Evolutionary conservation across 306 rosid species (phyloP).

Genomic region (Sindora glabra): DNA sequence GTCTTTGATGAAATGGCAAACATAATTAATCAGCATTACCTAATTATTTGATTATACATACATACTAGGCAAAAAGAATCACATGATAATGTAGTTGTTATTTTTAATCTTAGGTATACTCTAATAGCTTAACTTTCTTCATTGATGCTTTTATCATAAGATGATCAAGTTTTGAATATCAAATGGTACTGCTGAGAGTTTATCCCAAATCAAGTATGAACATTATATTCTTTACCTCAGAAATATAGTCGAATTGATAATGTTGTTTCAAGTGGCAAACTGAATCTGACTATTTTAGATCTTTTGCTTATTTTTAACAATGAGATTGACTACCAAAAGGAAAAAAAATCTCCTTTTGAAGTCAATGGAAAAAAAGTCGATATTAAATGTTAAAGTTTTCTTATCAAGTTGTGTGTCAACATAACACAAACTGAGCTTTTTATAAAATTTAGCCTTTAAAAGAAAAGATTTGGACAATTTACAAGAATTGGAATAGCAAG

Average conservation of each 20-base stretch:
- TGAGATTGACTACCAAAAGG: neutral
- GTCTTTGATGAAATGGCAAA: slow-evolving; percentile 4
- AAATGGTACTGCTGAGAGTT: neutral
- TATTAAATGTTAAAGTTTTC: neutral
- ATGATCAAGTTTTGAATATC: no score
- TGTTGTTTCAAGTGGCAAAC: neutral
- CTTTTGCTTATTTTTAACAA: neutral
- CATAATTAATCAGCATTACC: neutral
- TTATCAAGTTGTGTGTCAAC: neutral
- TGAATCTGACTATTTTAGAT: neutral
- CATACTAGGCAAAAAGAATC: neutral
- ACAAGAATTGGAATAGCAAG: neutral
- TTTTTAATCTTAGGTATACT: no score
- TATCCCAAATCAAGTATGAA: neutral
- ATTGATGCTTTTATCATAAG: no score
- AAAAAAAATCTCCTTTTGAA: slow-evolving; percentile 1
- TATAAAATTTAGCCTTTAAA: slow-evolving; percentile 5
- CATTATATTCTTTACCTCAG: slow-evolving; percentile 3
- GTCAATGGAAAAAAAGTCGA: neutral
- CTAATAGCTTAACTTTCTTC: no score
- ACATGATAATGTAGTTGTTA: no score
- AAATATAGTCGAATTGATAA: neutral
- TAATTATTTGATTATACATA: neutral
- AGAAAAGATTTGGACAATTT: slow-evolving; percentile 18
- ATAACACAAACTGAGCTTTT: neutral